Conservation (phyloP, 176 grass and related monocot genomes). For the Cenchrus fungigraminus region DNA sequence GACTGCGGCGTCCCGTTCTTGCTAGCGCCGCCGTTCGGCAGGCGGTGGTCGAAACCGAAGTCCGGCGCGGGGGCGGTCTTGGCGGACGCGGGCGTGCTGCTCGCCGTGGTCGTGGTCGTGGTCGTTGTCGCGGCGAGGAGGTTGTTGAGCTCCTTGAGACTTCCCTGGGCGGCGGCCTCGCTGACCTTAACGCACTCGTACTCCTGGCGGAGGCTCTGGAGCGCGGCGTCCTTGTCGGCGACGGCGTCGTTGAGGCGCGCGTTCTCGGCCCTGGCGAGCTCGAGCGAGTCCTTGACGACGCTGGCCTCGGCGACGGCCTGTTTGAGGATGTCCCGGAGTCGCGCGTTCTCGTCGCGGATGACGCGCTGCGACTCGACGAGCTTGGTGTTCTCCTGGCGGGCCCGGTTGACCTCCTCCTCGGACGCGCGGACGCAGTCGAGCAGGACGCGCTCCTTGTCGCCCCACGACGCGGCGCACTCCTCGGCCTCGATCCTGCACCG, state of each 20-base stretch:
- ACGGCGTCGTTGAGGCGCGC: constrained; percentile 56
- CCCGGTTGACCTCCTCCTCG: constrained; percentile 71
- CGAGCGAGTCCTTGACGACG: constrained; percentile 65
- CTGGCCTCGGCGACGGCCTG: constrained; percentile 83
- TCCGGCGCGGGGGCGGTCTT: constrained; percentile 38
- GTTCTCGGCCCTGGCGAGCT: constrained; percentile 69
- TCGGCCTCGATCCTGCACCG: constrained; percentile 64
- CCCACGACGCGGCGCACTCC: constrained; percentile 64
- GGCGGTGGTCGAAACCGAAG: constrained; percentile 16
- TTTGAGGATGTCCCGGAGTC: constrained; percentile 84
- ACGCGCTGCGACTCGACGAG: constrained; percentile 78
- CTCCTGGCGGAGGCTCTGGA: constrained; percentile 78
- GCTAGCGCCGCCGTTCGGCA: not conserved
- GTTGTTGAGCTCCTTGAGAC: constrained; percentile 86
- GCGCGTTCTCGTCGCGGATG: constrained; percentile 87
- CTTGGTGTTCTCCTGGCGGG: constrained; percentile 73
- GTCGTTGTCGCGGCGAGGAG: constrained; percentile 68
- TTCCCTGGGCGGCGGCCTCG: constrained; percentile 79
- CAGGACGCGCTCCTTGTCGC: constrained; percentile 74
- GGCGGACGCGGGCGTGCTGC: constrained; percentile 48
- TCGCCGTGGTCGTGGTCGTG: constrained; percentile 29
- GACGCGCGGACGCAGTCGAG: constrained; percentile 80
- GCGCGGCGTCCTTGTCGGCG: constrained; percentile 65
- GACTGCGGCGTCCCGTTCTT: constrained; percentile 41
- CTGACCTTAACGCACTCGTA: constrained; percentile 91